Evolutionary conservation across 2,329 filamentous ascomycete genomes (phyloP), one percentile per base, ranked within the genome.

Genomic region (Colletotrichum shisoi): DNA sequence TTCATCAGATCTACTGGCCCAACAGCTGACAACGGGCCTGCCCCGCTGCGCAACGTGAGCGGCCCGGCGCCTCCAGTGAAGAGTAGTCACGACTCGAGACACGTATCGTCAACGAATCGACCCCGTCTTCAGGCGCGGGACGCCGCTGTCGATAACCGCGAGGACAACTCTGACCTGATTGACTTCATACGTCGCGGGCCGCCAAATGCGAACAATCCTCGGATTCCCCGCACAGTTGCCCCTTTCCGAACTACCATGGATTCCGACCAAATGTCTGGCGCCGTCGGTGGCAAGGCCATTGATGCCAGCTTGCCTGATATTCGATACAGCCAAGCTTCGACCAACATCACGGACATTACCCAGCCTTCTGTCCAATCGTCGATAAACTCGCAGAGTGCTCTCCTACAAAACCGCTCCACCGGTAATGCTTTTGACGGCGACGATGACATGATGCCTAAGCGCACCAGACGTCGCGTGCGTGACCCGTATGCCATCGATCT

Each of bases 401-500:
- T 96, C 1, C 74, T 88, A 48, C 82, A 80, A 70, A 81, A 79
- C 63, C 69, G 62, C 19, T 71, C 76, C 53, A 73, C 76, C 48
- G 75, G 73, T 54, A 80, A 77, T 57, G 76, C 78, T 59, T 80
- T 83, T 69, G 82, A 82, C 34, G 82, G 85, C 2, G 82, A 83
- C 1, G 81, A 85, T 54, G 81, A 85, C 56, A 82, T 83, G 73
- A 84, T 88, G 75, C 90, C 92, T 5, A 85, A 87, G 72, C 87
- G 91, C 61, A 96, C 91, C 74, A 91, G 90, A 51, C 87, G 90
- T 52, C 88, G 92, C 34, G 87, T 93, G 58, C 91, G 87, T 63
- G 95, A 99, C 73, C 95, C 94, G 0, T 98, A 98, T 71, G 92
- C 93, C n/a, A 92, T 98, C 70, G 94, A 97, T 74, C 82, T 88